Evolutionary conservation across 164 flowering plant genomes (phyloP), one percentile per base, ranked within the genome.

Genomic region (Berberis vulgaris): DNA sequence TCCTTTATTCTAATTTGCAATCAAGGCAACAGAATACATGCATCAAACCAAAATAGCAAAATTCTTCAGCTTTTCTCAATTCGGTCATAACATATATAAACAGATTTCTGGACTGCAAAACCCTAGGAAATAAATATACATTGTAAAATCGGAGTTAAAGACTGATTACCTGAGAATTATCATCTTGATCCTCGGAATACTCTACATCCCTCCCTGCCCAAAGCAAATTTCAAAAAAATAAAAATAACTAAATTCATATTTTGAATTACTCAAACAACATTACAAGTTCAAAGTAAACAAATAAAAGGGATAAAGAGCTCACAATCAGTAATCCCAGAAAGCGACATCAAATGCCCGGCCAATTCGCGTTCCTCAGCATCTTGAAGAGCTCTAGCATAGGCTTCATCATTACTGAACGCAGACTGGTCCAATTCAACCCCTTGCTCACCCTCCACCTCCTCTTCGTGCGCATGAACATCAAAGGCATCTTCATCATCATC

Each of bases 331-430:
- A 73, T 65, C 45, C 80, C 74, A 0, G 80, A 63, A 41, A 77
- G 69, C 7, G 74, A 71, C 80, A 77, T 68, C 70, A 77, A 54
- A 6, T 59, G 74, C 4, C 62, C 65, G 10, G 74, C 77, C 67
- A 73, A 57, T 54, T 72, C 76, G 41, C 70, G 57, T 63, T 73
- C 79, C 54, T 77, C 80, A 6, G 74, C 80, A 41, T 77, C 80
- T 60, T 73, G 79, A 26, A 76, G 72, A 4, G 96, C 91, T 74
- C 93, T 82, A 2, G 97, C 97, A 81, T 78, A 92, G 7, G 49
- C 49, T 8, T 46, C 49, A 8, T 46, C 49, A 46, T 8, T 46
- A 46, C 49, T 46, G 8, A 46, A 46, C 49, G 49, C 49, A 1
- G 49, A 46, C 49, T 5, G 49, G 8, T 46, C 49, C 5, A 46